A percentile compares a stretch with the other conserved stretches of the same genome.
phyloP scores from a whole-genome alignment of 495 filamentous ascomycete genomes.

The Penicillium lividum region DNA sequence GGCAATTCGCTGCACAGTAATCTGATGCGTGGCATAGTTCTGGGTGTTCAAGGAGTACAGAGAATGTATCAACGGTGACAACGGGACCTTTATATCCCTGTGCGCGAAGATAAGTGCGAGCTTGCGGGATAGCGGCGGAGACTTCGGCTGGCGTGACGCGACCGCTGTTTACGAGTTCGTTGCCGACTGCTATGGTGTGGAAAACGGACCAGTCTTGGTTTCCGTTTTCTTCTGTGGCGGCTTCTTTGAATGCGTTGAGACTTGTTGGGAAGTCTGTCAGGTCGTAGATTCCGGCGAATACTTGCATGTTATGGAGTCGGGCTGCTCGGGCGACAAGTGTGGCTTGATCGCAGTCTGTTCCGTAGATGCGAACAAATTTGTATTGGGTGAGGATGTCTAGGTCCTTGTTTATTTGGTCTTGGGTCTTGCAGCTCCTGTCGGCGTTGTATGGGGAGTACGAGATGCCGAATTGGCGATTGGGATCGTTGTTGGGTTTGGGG shows the following conservation, averaged over 20 bases:
- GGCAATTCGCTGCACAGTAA: constrained; percentile 77
- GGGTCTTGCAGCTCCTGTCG: constrained; percentile 65
- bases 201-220: constrained; percentile 60
- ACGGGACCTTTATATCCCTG: constrained; percentile 73
- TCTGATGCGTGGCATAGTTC: constrained; percentile 72
- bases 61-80: constrained; percentile 77
- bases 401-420: constrained; percentile 61
- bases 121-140: constrained; percentile 53
- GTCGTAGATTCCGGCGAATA: constrained; percentile 75
- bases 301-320: constrained; percentile 56
- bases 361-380: constrained; percentile 73
- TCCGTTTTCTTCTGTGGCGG: constrained; percentile 38
- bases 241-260: constrained; percentile 54
- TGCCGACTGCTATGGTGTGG: constrained; percentile 74
- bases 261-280: constrained; percentile 56
- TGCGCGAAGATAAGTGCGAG: constrained; percentile 55
- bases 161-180: constrained; percentile 73
- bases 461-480: constrained; percentile 50
- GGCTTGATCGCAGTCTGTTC: constrained; percentile 75
- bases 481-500: constrained; percentile 8
- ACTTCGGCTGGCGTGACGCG: constrained; percentile 53
- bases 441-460: constrained; percentile 75
- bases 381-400: constrained; percentile 56
- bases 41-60: constrained; percentile 63
- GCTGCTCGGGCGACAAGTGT: constrained; percentile 59